A percentile compares a stretch with the other conserved stretches of the same genome.
Evolutionary conservation across 2,329 filamentous ascomycete genomes (phyloP).

Genomic region (Penicillium digitatum): DNA sequence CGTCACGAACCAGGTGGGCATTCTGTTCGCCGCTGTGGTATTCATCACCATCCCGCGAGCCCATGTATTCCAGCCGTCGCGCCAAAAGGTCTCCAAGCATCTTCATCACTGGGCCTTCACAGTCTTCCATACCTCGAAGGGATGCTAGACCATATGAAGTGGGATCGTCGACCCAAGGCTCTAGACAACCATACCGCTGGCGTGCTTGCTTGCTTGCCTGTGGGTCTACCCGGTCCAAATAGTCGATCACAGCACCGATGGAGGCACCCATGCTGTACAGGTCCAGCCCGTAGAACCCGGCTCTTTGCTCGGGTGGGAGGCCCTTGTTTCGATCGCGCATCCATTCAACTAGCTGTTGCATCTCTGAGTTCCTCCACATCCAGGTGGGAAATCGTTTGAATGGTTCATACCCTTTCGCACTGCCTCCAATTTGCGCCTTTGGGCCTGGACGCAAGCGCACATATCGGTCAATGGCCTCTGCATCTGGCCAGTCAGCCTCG

Average conservation of each 20-base stretch:
- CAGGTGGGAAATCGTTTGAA: slow-evolving; percentile 53
- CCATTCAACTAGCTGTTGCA: slow-evolving; percentile 52
- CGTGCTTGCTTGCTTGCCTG: slow-evolving; percentile 44
- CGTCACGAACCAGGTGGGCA: slow-evolving; percentile 48
- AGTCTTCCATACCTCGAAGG: slow-evolving; percentile 43
- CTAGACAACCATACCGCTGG: slow-evolving; percentile 46
- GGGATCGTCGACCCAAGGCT: slow-evolving; percentile 50
- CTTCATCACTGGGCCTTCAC: slow-evolving; percentile 45
- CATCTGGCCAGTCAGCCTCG: slow-evolving; percentile 55
- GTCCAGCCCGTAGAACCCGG: slow-evolving; percentile 51
- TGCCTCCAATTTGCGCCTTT: slow-evolving; percentile 30
- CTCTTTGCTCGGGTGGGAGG: slow-evolving; percentile 29
- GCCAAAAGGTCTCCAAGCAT: slow-evolving; percentile 47
- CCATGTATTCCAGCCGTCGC: slow-evolving; percentile 42
- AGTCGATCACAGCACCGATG: slow-evolving; percentile 47
- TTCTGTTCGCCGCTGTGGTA: slow-evolving; percentile 52
- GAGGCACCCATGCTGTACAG: slow-evolving; percentile 49
- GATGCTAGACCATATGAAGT: slow-evolving; percentile 47
- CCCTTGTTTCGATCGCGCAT: slow-evolving; percentile 44
- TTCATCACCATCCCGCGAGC: slow-evolving; percentile 42
- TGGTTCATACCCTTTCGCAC: slow-evolving; percentile 31
- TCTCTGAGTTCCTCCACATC: slow-evolving; percentile 56
- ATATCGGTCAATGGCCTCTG: slow-evolving; percentile 50
- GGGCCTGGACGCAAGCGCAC: slow-evolving; percentile 45
- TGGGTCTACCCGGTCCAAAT: slow-evolving; percentile 47